Evolutionary conservation across 176 grass and related monocot species (phyloP).

Genomic region (Carex pumila): DNA sequence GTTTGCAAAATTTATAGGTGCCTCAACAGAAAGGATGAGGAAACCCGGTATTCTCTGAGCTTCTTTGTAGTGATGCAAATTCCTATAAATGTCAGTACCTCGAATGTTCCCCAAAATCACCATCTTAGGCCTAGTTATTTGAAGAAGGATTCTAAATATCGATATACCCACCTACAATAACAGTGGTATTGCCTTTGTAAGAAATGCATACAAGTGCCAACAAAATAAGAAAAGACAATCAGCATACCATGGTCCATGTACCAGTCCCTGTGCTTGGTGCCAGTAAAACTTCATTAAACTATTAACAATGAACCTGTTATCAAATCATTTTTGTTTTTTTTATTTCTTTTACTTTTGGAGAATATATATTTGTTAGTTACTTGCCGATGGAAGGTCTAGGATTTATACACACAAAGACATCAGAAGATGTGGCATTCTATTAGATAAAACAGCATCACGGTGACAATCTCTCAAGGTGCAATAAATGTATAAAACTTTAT

Average conservation of each 20-base stretch:
- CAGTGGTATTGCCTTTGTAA: background rate
- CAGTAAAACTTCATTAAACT: background rate
- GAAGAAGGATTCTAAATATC: conserved; percentile 69
- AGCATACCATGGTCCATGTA: background rate
- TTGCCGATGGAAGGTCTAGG: background rate
- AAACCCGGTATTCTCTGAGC: conserved; percentile 81
- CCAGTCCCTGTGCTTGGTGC: background rate
- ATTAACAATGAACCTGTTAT: background rate
- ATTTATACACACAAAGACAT: background rate
- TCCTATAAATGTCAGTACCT: conserved; percentile 81
- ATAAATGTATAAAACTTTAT: background rate
- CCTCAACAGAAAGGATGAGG: conserved; percentile 73
- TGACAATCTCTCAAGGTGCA: background rate
- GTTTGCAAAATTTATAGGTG: conserved; percentile 92
- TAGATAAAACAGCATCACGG: background rate
- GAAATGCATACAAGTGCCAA: background rate
- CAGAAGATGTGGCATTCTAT: background rate
- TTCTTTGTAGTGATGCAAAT: conserved; percentile 76
- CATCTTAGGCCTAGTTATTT: conserved; percentile 83
- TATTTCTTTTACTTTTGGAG: background rate
- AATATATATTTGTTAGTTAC: no score
- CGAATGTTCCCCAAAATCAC: conserved; percentile 60
- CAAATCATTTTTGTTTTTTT: background rate
- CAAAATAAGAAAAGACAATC: background rate
- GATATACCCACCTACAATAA: conserved; percentile 72